Evolutionary conservation across 2,329 filamentous ascomycete genomes (phyloP).

Genomic region (Arthrobotrys musiformis): DNA sequence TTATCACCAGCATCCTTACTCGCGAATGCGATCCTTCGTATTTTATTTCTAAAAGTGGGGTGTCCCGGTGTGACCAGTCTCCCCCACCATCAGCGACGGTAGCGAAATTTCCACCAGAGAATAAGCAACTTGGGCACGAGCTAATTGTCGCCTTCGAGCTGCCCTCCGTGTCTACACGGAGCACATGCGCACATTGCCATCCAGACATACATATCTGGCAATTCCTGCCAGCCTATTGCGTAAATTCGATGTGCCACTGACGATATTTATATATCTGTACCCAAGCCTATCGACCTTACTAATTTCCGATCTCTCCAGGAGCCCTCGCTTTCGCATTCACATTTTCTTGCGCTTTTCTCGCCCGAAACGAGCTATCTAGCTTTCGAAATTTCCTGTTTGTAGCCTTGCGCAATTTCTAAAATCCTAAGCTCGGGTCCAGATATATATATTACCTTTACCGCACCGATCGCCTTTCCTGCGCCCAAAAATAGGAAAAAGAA

Average conservation of each 20-base stretch:
- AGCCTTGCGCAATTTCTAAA: background rate
- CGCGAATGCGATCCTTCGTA: constrained; percentile 1
- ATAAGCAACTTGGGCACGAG: constrained; percentile 11
- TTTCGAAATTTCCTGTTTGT: background rate
- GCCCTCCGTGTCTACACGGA: constrained; percentile 9
- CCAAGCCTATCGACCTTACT: background rate
- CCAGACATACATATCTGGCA: constrained; percentile 19
- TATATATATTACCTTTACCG: background rate
- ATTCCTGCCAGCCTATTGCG: constrained; percentile 19
- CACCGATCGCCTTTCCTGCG: background rate
- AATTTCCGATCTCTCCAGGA: constrained; percentile 5
- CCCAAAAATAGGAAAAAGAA: background rate
- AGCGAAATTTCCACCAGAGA: constrained; percentile 1
- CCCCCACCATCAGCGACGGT: constrained; percentile 14
- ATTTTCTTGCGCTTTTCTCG: too few species aligned
- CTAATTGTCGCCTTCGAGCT: constrained; percentile 11
- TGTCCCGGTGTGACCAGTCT: too few species aligned
- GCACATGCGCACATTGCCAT: constrained; percentile 7
- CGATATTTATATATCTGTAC: constrained; percentile 6
- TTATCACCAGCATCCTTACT: background rate
- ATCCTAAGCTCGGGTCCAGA: background rate
- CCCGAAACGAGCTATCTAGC: background rate
- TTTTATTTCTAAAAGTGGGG: constrained; percentile 13
- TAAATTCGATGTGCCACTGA: constrained; percentile 15
- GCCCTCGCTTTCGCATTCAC: background rate